These are phyloP conservation scores for Alectoria sarmentosa DNA, from an alignment of 495 filamentous ascomycete genomes.

Conservation along the genomic window DNA sequence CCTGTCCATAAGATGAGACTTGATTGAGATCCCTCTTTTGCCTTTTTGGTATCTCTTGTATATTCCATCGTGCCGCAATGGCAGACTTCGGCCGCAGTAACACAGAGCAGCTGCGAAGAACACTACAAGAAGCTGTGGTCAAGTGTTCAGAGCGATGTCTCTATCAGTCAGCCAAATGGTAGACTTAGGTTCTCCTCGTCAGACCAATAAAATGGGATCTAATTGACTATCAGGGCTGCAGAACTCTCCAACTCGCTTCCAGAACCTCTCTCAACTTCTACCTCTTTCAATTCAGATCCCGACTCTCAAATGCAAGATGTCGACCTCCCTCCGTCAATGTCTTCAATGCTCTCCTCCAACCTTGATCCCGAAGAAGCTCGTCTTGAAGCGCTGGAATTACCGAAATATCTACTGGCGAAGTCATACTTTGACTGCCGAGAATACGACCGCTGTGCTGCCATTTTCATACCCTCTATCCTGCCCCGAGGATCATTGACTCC, in stretches of 20 bases:
- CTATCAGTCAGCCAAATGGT: conserved; percentile 98
- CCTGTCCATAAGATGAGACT: not conserved
- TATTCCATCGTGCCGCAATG: conserved; percentile 20
- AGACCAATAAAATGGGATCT: not conserved
- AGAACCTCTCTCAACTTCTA: conserved; percentile 26
- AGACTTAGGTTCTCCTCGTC: conserved; percentile 19
- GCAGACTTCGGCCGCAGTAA: conserved; percentile 28
- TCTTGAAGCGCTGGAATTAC: conserved; percentile 73
- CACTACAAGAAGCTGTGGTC: conserved; percentile 74
- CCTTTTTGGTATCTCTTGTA: not conserved
- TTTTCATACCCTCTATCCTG: conserved; percentile 73
- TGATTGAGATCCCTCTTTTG: not conserved
- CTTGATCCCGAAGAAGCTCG: conserved; percentile 59
- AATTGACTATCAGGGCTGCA: conserved; percentile 61
- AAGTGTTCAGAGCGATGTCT: conserved; percentile 93
- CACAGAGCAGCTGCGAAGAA: conserved; percentile 44
- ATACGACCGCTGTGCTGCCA: conserved; percentile 86
- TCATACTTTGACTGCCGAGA: conserved; percentile 94
- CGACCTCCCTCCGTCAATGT: conserved; percentile 31
- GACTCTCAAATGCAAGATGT: conserved; percentile 52
- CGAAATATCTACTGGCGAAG: conserved; percentile 84
- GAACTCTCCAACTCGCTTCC: conserved; percentile 84
- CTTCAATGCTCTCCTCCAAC: conserved; percentile 44
- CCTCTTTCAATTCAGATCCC: conserved; percentile 45
- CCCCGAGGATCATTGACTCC: conserved; percentile 52